Evolutionary conservation across 78 protist genomes (phyloP).

Genomic region (Cavenderia fasciculata): DNA sequence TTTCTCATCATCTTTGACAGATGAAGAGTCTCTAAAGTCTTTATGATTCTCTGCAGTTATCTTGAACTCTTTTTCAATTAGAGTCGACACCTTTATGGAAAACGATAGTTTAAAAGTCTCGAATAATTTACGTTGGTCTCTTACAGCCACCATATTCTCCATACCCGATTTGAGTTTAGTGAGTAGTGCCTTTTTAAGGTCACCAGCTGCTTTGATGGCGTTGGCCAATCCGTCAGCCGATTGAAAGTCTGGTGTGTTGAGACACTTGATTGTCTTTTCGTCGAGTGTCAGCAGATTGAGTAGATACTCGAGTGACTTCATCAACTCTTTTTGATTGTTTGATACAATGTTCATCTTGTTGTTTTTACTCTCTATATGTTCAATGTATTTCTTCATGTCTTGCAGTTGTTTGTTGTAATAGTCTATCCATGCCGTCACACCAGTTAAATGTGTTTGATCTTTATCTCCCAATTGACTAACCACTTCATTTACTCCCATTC

Average conservation of each 20-base stretch:
- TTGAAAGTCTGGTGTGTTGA: constrained; percentile 28
- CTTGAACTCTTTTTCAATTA: constrained; percentile 38
- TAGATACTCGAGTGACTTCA: constrained; percentile 6
- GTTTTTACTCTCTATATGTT: constrained; percentile 72
- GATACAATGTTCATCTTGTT: constrained; percentile 78
- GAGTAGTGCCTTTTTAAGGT: constrained; percentile 34
- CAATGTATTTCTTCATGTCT: constrained; percentile 77
- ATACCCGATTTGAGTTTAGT: constrained; percentile 59
- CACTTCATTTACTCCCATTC: constrained; percentile 22
- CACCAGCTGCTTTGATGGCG: constrained; percentile 36
- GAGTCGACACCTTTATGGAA: constrained; percentile 23
- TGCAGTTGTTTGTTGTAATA: constrained; percentile 67
- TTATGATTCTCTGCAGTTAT: not conserved
- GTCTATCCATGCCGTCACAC: constrained; percentile 76
- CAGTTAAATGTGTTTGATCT: constrained; percentile 66
- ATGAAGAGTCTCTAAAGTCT: not conserved
- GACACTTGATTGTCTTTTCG: constrained; percentile 9
- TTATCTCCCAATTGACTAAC: constrained; percentile 42
- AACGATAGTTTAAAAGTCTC: constrained; percentile 34
- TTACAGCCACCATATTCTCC: constrained; percentile 74
- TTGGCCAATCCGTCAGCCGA: constrained; percentile 1
- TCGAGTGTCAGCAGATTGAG: constrained; percentile 32
- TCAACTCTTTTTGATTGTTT: constrained; percentile 41
- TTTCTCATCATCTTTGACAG: not conserved
- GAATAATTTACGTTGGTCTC: constrained; percentile 51